Base-by-base conservation (phyloP, 352 stramenopile species). In the Phytophthora multivora region DNA sequence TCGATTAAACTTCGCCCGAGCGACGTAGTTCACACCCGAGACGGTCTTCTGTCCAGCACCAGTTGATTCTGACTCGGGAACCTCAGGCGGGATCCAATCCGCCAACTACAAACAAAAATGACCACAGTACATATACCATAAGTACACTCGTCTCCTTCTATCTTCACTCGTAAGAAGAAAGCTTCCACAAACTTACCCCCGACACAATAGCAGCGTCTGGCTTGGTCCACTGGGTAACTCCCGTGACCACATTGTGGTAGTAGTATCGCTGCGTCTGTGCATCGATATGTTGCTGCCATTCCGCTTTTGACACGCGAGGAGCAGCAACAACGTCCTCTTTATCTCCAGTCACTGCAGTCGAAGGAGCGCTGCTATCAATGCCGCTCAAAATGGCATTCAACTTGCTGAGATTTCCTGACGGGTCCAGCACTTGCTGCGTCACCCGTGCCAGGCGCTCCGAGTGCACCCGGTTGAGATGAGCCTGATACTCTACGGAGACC, bases 211-310 rank as follows among this genome's bases (percentile, higher is more conserved):
- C 70, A 0, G 73, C 81, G 30, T 92, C 83, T 6, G 88, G 88
- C 25, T 88, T 84, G 19, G 78, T 77, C 86, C 86, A 96, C 46
- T 94, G 81, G 4, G 86, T 96, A 41, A 81, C 75, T 6, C 83
- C 80, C 10, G 88, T 95, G 25, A 77, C 71, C 2, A 79, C 66
- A 66, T 96, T 93, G 68, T 93, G 75, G 74, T 93, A 96, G 71
- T 93, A 96, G 63, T 88, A 93, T 13, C 79, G 73, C 61, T 93
- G 78, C 12, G 79, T 86, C 26, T 90, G 80, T 7, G 84, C 73
- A 35, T 96, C 88, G n/a, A 88, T 75, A 63, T 96, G 85, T 51
- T 96, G 86, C 58, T 93, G 81, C 88, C 88, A 96, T 46, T 90
- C 77, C 30, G 74, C 64, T 59, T 75, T 87, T 40, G 40, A 38